Conservation (phyloP, 805 yeast genomes). For the Naumovozyma baii region DNA sequence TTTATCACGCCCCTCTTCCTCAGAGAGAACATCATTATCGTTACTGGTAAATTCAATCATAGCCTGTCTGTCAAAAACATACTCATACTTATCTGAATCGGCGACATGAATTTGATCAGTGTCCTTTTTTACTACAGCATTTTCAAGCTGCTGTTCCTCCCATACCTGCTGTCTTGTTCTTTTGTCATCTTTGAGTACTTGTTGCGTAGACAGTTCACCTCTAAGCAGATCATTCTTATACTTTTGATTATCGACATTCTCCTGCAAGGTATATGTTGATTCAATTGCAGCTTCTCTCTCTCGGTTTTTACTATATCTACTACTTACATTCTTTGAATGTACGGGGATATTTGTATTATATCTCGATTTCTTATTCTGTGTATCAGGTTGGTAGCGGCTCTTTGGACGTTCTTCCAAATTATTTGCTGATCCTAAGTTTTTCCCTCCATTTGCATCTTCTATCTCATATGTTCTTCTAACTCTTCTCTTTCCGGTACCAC, state of each 20-base stretch:
- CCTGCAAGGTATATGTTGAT: constrained; percentile 40
- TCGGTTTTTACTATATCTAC: constrained; percentile 41
- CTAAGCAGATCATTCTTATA: constrained; percentile 43
- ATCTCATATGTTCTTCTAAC: constrained; percentile 13
- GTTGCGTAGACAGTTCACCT: not conserved
- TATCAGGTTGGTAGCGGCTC: not conserved
- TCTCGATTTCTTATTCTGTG: not conserved
- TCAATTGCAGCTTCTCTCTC: constrained; percentile 33
- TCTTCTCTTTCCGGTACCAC: constrained; percentile 19
- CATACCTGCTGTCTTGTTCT: constrained; percentile 29
- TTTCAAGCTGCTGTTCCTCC: constrained; percentile 28
- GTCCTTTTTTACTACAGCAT: constrained; percentile 16
- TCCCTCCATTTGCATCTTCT: constrained; percentile 8
- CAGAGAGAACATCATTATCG: constrained; percentile 24
- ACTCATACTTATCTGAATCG: constrained; percentile 47
- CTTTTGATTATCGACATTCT: constrained; percentile 42
- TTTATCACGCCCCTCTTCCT: constrained; percentile 17
- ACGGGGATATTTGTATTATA: constrained; percentile 25
- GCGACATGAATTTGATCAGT: constrained; percentile 22
- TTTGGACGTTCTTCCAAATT: not conserved
- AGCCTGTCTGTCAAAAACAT: constrained; percentile 63
- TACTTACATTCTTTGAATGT: too few species aligned
- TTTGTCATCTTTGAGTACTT: constrained; percentile 12
- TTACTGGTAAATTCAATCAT: constrained; percentile 46
- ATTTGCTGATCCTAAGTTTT: constrained; percentile 35